These are phyloP conservation scores for Rhizopogon salebrosus DNA, from an alignment of 768 basidiomycete genomes.

Conservation along the genomic window DNA sequence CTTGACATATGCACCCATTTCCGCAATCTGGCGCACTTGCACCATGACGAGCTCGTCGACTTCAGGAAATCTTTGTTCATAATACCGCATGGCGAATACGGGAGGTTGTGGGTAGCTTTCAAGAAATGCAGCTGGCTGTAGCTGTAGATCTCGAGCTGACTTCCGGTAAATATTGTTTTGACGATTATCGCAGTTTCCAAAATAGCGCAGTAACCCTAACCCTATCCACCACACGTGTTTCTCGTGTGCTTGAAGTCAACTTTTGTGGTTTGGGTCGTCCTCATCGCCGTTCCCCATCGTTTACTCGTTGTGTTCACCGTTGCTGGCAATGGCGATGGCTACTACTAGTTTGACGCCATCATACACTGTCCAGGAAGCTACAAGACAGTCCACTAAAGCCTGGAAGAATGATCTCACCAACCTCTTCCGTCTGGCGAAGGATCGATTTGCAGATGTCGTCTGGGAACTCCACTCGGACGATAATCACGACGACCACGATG, in stretches of 20 bases:
- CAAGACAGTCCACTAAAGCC: constrained; percentile 54
- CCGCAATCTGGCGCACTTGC: constrained; percentile 97
- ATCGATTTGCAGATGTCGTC: constrained; percentile 94
- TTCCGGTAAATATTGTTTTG: too few relatives aligned
- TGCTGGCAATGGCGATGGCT: constrained; percentile 4
- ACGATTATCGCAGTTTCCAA: too few relatives aligned
- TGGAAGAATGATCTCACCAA: constrained; percentile 82
- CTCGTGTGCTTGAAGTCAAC: not conserved
- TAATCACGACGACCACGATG: constrained; percentile 44
- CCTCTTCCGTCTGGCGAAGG: constrained; percentile 80
- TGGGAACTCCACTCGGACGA: constrained; percentile 71
- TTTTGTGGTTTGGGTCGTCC: not conserved
- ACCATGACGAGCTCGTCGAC: constrained; percentile 99
- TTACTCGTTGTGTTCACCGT: not conserved
- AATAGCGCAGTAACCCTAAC: constrained; percentile 1
- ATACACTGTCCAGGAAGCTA: constrained; percentile 54
- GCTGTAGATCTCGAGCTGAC: not conserved
- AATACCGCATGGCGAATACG: constrained; percentile 68
- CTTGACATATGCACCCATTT: constrained; percentile 99
- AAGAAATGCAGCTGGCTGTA: not conserved
- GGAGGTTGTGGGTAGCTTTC: not conserved
- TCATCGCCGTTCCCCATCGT: not conserved
- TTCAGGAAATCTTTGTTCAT: constrained; percentile 90
- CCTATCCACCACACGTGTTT: constrained; percentile 5
- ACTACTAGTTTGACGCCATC: constrained; percentile 31